Base-by-base conservation (phyloP, 495 filamentous ascomycete species). In the Trichoderma parareesei region DNA sequence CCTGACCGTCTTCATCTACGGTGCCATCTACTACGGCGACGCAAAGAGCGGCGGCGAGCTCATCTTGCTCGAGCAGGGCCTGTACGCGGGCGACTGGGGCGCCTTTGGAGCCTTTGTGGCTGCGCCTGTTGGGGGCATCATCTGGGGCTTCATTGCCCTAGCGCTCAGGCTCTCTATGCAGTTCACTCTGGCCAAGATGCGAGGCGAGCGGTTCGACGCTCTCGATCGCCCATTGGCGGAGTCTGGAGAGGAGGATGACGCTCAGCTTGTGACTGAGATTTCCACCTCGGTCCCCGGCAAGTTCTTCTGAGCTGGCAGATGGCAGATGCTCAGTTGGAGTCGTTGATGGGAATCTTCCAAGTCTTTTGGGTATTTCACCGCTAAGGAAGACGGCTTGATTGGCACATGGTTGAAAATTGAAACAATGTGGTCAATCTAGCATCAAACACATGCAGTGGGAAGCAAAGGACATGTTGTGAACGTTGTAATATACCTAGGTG, bases 21-120 rank as follows among this genome's bases (percentile, higher is more conserved):
- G 89, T 7, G 81, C 85, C 3, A 81, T 90, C 41, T 92, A 87
- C 75, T 82, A 83, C 68, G 87, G 84, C 33, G 82, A 85, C 68
- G 84, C 86, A 5, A 71, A 81, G n/a, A 66, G 78, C 38, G 89
- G 86, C 7, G 87, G 80, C 11, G 79, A 87, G 66, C 79, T 92
- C 27, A 79, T 92, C 64, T 75, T 92, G 20, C 74, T 92, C n/a
- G 77, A 89, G 67, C 74, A 84, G 63, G 88, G 89, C 1, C 76
- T 92, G 14, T 92, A 89, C 71, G 83, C 77, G 0, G 78, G 83
- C 48, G 89, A 90, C 69, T 92, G 89, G 89, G 85, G 84, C 66
- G 86, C 81, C 7, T 92, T 92, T 69, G 89, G 89, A 61, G 88
- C 88, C n/a, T 92, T 91, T 63, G 80, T 90, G 11, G 88, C 85